These are phyloP conservation scores for Sporothrix mexicana DNA, from an alignment of 2,329 filamentous ascomycete genomes.

Conservation along the genomic window DNA sequence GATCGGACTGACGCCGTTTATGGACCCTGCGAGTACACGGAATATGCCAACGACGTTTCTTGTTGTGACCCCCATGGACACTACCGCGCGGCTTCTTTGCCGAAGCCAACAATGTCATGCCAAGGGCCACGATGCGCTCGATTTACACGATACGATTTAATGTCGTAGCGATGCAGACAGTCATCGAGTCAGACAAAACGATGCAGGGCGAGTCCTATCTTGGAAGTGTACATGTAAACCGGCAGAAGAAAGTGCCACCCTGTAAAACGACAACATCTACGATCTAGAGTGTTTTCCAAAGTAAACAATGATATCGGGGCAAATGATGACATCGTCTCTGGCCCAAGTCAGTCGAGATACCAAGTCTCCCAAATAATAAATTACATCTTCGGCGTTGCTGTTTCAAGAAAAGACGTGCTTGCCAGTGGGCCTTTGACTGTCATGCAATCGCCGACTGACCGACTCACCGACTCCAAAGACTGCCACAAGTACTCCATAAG, in stretches of 20 bases:
- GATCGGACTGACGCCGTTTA: not conserved
- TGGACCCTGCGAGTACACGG: no score
- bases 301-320: not conserved
- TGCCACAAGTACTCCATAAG: not conserved
- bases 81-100: conserved; percentile 2
- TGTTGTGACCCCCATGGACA: not conserved
- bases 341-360: not conserved
- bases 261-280: not conserved
- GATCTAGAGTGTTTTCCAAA: not conserved
- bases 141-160: not conserved
- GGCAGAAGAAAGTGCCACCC: not conserved
- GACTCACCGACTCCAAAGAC: not conserved
- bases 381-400: not conserved
- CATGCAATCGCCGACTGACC: not conserved
- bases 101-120: not conserved
- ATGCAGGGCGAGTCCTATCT: not conserved
- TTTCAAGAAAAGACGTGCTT: not conserved
- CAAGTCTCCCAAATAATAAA: not conserved
- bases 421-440: not conserved
- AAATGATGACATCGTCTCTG: not conserved
- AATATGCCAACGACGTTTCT: no score
- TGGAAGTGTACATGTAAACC: not conserved
- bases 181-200: not conserved
- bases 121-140: not conserved
- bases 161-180: not conserved